Evolutionary conservation across 1,284 basidiomycete species (phyloP), one percentile per base, ranked within the genome.

Genomic region (Rhodotorula glutinis): DNA sequence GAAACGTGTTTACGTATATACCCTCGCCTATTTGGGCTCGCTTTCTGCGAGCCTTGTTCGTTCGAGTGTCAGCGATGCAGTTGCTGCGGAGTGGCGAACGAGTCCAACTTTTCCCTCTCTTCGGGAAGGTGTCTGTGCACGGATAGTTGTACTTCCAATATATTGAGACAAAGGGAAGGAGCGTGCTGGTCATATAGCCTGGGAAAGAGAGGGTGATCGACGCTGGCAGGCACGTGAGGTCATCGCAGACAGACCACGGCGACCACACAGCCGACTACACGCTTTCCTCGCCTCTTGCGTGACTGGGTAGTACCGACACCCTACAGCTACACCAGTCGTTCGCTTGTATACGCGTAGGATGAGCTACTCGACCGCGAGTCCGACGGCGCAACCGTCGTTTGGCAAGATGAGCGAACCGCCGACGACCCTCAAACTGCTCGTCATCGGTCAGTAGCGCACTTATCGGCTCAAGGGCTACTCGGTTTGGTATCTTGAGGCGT

Each of bases 391-490:
- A 44, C 63, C 63, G 21, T 59, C 46, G 41, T 68, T 68, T 38
- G 66, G 66, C n/a, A 46, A 53, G 10, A 49, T 66, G 27, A 29
- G 46, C 3, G 71, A 73, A 30, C 69, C 69, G 14, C 72, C 72
- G 10, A 71, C 67, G 3, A 71, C 70, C 4, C 61, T 73, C 41
- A 73, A 73, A 46, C 56, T 73, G 7, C 65, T 73, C 43, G 70
- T 73, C 27, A 73, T 73, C 30, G 71, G 71, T 73, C n/a, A 44
- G 63, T 63, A 13, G n/a, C n/a, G n/a, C n/a, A n/a, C n/a, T n/a
- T n/a, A n/a, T n/a, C n/a, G n/a, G n/a, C n/a, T n/a, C n/a, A n/a
- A n/a, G n/a, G n/a, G n/a, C n/a, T n/a, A n/a, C n/a, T n/a, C n/a
- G n/a, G n/a, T n/a, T n/a, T n/a, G n/a, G n/a, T n/a, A n/a, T n/a